Base-by-base conservation (phyloP, 768 basidiomycete genomes). In the Coprinopsis cinerea region DNA sequence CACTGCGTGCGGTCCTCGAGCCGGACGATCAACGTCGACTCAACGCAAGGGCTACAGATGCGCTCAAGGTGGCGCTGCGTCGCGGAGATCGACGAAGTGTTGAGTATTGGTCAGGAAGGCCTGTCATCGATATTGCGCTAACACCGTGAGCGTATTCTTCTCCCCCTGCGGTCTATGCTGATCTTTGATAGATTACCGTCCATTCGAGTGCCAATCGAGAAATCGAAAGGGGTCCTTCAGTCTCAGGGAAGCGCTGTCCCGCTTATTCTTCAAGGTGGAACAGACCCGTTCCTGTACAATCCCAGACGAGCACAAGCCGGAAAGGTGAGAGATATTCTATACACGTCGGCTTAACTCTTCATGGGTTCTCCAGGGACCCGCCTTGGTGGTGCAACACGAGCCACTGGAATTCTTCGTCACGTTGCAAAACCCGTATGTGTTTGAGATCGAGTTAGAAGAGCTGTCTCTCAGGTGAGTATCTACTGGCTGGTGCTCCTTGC, bases 231-330 rank as follows among this genome's bases (percentile, higher is more conserved):
- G 0, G 63, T 77, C 5, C 63, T 88, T 23, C 67, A 72, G 15
- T 61, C 73, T 43, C 67, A 64, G 42, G 48, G 57, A 35, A 69
- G 69, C 10, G 68, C 69, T 22, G 60, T 70, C 2, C 68, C 67
- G 23, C 74, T 82, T 2, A 70, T 84, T 42, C 65, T 85, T 2
- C 69, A 73, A 36, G 82, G 82, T 2, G 69, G 72, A 25, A 78
- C 75, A 18, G 88, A 93, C 62, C 85, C 89, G 1, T 97, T 97
- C 67, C 69, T 98, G 50, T 96, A 96, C 63, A 93, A 97, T 63
- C 95, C 95, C 1, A 74, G 94, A 50, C 82, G 78, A 60, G 66
- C 76, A 5, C 64, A 70, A 35, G 68, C 73, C 25, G 72, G 73
- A 14, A 82, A 83, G 73, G 87, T 89, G 36, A 59, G 72, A 55